These are phyloP conservation scores for Ascochyta pisi DNA, from an alignment of 2,329 filamentous ascomycete genomes.

Conservation along the genomic window DNA sequence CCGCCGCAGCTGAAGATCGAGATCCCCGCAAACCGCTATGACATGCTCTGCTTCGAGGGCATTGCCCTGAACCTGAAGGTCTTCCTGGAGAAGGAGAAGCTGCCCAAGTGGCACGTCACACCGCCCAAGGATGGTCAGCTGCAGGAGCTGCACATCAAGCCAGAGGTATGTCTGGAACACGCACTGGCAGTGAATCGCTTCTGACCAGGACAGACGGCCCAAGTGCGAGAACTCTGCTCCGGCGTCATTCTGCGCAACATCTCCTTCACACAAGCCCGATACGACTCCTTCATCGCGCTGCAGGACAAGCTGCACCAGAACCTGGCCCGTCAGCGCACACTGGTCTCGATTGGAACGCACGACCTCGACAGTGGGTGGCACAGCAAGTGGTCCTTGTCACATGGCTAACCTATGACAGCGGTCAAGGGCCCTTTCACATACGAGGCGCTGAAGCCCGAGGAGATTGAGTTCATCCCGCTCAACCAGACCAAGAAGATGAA, in stretches of 20 bases:
- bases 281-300: conserved; percentile 95
- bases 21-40: conserved; percentile 91
- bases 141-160: conserved; percentile 79
- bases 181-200: too few relatives aligned
- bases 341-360: conserved; percentile 97
- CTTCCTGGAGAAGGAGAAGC: conserved; percentile 77
- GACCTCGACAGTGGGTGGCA: conserved; percentile 74
- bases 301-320: conserved; percentile 99
- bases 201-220: conserved; percentile 64
- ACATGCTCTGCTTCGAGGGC: conserved; percentile 97
- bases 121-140: conserved; percentile 75
- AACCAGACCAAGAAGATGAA: conserved; percentile 93
- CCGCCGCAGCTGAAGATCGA: conserved; percentile 96
- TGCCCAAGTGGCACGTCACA: conserved; percentile 81
- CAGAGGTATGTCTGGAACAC: conserved; percentile 57
- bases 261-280: conserved; percentile 88
- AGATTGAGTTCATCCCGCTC: conserved; percentile 88
- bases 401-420: conserved; percentile 48
- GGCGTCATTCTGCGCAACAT: conserved; percentile 89
- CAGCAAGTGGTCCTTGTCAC: not conserved
- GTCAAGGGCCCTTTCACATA: conserved; percentile 96
- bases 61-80: conserved; percentile 96
- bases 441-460: conserved; percentile 86
- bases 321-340: conserved; percentile 85
- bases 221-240: conserved; percentile 86